Evolutionary conservation across 805 yeast genomes (phyloP).

Genomic region (Grigorovia yakushimaensis): DNA sequence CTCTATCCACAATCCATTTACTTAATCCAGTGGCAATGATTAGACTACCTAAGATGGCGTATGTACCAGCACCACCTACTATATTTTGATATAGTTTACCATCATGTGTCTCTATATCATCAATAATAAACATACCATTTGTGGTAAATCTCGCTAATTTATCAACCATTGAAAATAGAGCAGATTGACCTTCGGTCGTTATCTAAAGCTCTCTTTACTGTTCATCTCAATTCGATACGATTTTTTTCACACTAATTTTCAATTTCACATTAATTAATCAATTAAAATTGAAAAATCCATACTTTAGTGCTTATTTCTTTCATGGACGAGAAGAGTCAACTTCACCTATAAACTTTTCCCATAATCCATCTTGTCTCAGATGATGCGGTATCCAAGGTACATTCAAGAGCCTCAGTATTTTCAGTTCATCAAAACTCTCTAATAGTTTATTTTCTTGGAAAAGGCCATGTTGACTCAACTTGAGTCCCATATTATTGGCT

Average conservation of each 20-base stretch:
- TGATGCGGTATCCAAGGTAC: constrained; percentile 10
- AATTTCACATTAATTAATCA: too few relatives aligned
- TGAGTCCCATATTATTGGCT: constrained; percentile 21
- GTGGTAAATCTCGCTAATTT: constrained; percentile 38
- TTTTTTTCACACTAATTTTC: too few relatives aligned
- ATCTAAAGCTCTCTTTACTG: too few relatives aligned
- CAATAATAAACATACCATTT: constrained; percentile 84
- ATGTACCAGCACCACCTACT: constrained; percentile 88
- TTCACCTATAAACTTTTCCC: constrained; percentile 2
- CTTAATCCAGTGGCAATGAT: constrained; percentile 36
- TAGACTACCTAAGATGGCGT: constrained; percentile 66
- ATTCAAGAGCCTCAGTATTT: constrained; percentile 19
- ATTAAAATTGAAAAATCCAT: too few relatives aligned
- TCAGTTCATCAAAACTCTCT: constrained; percentile 21
- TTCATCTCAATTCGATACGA: too few relatives aligned
- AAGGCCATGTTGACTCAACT: constrained; percentile 26
- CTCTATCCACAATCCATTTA: constrained; percentile 69
- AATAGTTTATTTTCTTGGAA: constrained; percentile 14
- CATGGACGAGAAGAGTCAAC: background rate
- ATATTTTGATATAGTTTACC: constrained; percentile 37
- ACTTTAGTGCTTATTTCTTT: too few relatives aligned
- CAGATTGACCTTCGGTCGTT: too few relatives aligned
- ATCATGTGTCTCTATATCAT: constrained; percentile 51
- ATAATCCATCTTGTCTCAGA: constrained; percentile 7
- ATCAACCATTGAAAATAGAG: background rate